Evolutionary conservation across 345 rosid genomes (phyloP).

Genomic region (Ricinus communis): DNA sequence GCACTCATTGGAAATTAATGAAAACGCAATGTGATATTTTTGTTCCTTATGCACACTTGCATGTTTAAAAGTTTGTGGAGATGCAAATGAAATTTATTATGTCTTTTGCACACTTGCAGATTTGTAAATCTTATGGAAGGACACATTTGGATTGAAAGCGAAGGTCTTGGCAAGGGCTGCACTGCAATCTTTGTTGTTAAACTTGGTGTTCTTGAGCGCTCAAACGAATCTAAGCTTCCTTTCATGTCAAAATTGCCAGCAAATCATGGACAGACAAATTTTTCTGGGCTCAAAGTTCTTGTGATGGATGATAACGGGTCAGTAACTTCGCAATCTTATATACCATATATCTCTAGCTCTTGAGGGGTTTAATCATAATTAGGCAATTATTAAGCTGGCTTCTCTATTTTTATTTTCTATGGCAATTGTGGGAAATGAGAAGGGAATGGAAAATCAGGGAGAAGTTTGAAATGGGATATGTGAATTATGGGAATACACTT

Average conservation of each 20-base stretch:
- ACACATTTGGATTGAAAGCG: conserved; percentile 94
- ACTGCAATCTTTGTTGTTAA: conserved; percentile 77
- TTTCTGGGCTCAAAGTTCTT: conserved; percentile 89
- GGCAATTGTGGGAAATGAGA: background rate
- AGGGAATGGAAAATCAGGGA: background rate
- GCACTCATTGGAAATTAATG: background rate
- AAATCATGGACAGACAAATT: conserved; percentile 49
- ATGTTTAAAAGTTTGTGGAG: background rate
- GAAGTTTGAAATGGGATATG: background rate
- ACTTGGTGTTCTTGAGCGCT: conserved; percentile 56
- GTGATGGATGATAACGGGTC: conserved; percentile 91
- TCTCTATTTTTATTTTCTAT: background rate
- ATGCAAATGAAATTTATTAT: conserved; percentile 4
- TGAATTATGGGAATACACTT: background rate
- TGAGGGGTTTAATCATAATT: background rate
- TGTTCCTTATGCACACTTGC: background rate
- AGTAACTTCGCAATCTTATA: conserved; percentile 32
- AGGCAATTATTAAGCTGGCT: background rate
- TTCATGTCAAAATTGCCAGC: conserved; percentile 41
- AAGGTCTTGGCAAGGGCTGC: conserved; percentile 94
- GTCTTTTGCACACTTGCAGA: conserved; percentile 40
- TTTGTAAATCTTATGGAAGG: conserved; percentile 98
- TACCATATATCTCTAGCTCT: background rate
- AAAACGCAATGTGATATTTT: background rate
- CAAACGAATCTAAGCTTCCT: conserved; percentile 53